Evolutionary conservation across 768 basidiomycete genomes (phyloP), one percentile per base, ranked within the genome.

Genomic region (Lanmaoa pseudosensibilis): DNA sequence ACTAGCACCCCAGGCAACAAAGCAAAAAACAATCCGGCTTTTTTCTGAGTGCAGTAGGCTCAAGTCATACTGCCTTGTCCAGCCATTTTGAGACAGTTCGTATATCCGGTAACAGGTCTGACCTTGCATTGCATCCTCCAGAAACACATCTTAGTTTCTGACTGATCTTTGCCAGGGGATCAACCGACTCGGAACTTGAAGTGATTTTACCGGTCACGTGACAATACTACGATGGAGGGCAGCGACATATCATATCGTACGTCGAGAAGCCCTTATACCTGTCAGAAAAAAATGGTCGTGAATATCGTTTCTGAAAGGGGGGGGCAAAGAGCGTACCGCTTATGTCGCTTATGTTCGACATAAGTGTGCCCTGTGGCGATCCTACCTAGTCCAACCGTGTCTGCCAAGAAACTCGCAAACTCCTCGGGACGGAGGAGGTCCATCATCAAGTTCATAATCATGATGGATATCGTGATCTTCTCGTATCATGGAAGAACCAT

Each of bases 181-280:
- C 39, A 19, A 3, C n/a, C 30, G 10, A 5, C 5, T 9, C 6
- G 12, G 18, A n/a, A n/a, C n/a, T 18, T 27, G 15, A 37, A 13
- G 12, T 8, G 25, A 41, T 41, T 19, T 10, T 11, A 13, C 38
- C 2, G 16, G 18, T 64, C 63, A 52, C 46, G 55, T 60, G 62
- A 64, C 18, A 7, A 34, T 2, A 1, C 10, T 16, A 8, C 15
- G 21, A 16, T 23, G n/a, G 5, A 23, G 8, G 1, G 27, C 18
- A 5, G 30, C 13, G 25, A 33, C 19, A 37, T 10, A 48, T 44
- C 39, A 18, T 23, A 37, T 23, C 43, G 18, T 47, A 27, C 27
- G 9, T 47, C 23, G 12, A 32, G 53, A 33, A 32, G 25, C 12
- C 1, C 39, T 33, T 16, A 25, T n/a, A 41, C 33, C 57, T 48